phyloP scores from a whole-genome alignment of 176 grass and related monocot genomes.

The Oryza longistaminata region DNA sequence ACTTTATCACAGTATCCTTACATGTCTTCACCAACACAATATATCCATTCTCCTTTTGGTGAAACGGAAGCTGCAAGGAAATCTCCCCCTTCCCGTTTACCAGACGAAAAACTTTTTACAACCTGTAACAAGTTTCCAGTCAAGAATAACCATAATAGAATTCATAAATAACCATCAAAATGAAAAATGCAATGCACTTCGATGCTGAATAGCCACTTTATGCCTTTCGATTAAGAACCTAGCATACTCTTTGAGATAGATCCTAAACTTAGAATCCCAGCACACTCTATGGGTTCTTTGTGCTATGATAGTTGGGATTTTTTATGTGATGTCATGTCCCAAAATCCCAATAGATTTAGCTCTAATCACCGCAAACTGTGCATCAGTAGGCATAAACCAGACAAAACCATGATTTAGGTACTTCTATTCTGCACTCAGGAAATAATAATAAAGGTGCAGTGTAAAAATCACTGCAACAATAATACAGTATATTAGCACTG shows the following conservation, averaged over 20 bases:
- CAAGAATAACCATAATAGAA: conserved; percentile 15
- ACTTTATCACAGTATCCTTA: conserved; percentile 49
- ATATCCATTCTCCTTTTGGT: conserved; percentile 99
- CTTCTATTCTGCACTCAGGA: neutral
- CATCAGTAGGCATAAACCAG: neutral
- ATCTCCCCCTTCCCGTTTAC: conserved; percentile 91
- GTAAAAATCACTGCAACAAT: neutral
- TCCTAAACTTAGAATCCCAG: neutral
- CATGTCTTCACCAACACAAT: conserved; percentile 99
- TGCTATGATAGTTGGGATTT: neutral
- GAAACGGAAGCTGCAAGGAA: conserved; percentile 92
- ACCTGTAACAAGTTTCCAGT: conserved; percentile 55
- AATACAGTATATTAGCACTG: neutral
- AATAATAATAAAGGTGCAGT: no score
- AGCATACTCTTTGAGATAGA: conserved; percentile 12
- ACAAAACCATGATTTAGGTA: neutral
- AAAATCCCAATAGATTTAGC: conserved; percentile 2
- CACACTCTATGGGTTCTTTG: neutral
- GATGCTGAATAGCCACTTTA: neutral
- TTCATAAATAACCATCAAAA: neutral
- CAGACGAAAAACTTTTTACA: conserved; percentile 97
- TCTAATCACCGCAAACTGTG: neutral
- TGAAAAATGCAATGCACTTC: neutral
- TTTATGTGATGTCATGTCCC: neutral
- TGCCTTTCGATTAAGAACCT: conserved; percentile 23